Evolutionary conservation across 257 asterid species (phyloP).

Genomic region (Capsicum chinense): DNA sequence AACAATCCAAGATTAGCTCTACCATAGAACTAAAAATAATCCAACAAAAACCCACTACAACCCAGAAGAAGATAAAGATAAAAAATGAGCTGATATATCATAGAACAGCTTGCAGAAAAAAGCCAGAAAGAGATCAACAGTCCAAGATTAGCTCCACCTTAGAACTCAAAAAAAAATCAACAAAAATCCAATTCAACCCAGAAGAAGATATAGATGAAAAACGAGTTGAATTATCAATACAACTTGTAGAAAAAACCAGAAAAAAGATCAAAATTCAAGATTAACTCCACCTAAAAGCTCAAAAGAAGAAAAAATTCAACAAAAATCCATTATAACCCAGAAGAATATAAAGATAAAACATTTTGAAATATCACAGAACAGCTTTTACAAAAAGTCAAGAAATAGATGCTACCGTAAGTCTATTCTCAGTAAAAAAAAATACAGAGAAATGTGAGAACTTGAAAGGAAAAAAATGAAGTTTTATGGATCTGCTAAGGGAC

Average conservation of each 20-base stretch:
- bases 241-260: conserved; percentile 14
- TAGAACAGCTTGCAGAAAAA: background rate
- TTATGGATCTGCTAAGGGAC: conserved; percentile 21
- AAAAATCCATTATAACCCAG: too few relatives aligned
- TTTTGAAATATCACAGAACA: background rate
- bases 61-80: too few relatives aligned
- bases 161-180: background rate
- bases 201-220: background rate
- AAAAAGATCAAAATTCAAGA: background rate
- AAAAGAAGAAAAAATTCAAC: background rate
- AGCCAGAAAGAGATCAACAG: background rate
- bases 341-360: background rate
- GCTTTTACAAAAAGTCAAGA: conserved; percentile 23
- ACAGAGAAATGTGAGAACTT: background rate
- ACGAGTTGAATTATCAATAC: background rate
- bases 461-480: conserved; percentile 8
- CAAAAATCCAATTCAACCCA: background rate
- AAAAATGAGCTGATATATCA: too few relatives aligned
- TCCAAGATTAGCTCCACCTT: conserved; percentile 7
- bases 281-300: too few relatives aligned
- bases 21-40: background rate
- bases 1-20: too few relatives aligned
- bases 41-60: too few relatives aligned
- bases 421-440: background rate
- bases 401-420: conserved; percentile 22